phyloP scores from a whole-genome alignment of 2,329 filamentous ascomycete species.

The Scopulariopsis brevicaulis region DNA sequence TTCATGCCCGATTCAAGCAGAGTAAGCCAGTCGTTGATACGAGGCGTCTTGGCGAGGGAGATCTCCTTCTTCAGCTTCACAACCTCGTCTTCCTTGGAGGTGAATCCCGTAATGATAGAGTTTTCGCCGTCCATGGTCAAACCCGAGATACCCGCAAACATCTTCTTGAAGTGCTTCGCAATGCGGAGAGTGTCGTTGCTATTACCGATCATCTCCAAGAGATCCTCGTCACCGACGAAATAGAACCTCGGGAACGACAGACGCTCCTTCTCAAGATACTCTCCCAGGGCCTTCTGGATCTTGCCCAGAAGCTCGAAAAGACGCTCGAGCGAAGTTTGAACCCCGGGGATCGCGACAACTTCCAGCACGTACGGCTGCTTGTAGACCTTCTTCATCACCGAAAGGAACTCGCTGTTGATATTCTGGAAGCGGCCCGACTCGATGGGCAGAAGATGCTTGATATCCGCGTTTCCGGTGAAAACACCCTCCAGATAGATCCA shows the following conservation, averaged over 20 bases:
- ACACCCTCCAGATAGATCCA: slow-evolving; percentile 99
- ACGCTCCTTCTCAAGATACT: slow-evolving; percentile 95
- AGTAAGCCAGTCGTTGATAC: slow-evolving; percentile 98
- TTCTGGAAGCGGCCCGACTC: slow-evolving; percentile 97
- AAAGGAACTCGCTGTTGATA: slow-evolving; percentile 97
- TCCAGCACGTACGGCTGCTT: slow-evolving; percentile 93
- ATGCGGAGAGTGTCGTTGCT: slow-evolving; percentile 95
- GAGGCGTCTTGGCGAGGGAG: slow-evolving; percentile 82
- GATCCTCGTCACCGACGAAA: slow-evolving; percentile 96
- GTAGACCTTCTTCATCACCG: slow-evolving; percentile 99
- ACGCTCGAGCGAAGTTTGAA: slow-evolving; percentile 90
- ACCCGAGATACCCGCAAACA: slow-evolving; percentile 94
- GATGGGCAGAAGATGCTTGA: slow-evolving; percentile 93
- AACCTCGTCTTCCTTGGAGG: slow-evolving; percentile 87
- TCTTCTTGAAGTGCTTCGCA: slow-evolving; percentile 98
- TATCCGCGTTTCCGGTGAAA: slow-evolving; percentile 96
- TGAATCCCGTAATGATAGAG: slow-evolving; percentile 79
- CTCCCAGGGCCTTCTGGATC: slow-evolving; percentile 96
- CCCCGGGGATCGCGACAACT: slow-evolving; percentile 88
- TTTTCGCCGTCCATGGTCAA: slow-evolving; percentile 88
- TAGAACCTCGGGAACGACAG: slow-evolving; percentile 98
- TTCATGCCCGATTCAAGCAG: slow-evolving; percentile 92
- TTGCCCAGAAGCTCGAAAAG: slow-evolving; percentile 96
- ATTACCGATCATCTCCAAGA: slow-evolving; percentile 98
- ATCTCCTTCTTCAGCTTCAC: slow-evolving; percentile 85